Evolutionary conservation across 1,284 basidiomycete genomes (phyloP), one percentile per base, ranked within the genome.

Genomic region (Tetrapyrgos nigripes): DNA sequence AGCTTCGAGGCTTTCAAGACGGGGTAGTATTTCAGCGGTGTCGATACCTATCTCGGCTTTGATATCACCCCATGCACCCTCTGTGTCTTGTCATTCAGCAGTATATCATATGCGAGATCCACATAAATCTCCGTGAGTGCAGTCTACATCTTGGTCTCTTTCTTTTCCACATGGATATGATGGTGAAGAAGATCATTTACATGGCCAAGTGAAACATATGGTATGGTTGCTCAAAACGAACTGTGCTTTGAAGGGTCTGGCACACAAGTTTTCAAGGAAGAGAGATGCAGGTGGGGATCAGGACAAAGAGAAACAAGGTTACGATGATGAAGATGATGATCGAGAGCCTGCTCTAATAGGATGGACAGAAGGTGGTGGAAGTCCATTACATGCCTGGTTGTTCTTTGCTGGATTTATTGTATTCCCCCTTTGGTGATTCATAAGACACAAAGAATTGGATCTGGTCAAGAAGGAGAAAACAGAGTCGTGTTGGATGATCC

Each of bases 41-140:
- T 92, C 90, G 19, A 90, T 92, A 35, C 90, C 90, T 6, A 82
- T 92, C 55, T 88, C 86, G 53, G 90, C 90, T 4, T 77, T 91
- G 60, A 79, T 92, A 45, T 85, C 87, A 10, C 90, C 91, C 0
- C 90, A 89, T 67, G 88, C 88, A 23, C 90, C 89, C 3, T 91
- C 88, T 3, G 65, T 92, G 51, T 70, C 76, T 24, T 50, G 65
- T 52, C 76, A 76, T 23, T 85, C 85, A 11, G 73, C 81, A 37
- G 78, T 77, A 9, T 92, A 86, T 66, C 88, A 92, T 66, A 92
- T 92, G 90, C 85, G 87, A 24, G 91, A 92, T 70, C 91, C 90
- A 1, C 81, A 84, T 28, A 85, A 79, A 64, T 89, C 89, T 2
- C 79, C 83, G 2, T 81, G 79, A 45, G 74, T 82, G 3, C 79